Conservation (phyloP, 202 grass and related monocot genomes). For the Dendrocalamus latiflorus region DNA sequence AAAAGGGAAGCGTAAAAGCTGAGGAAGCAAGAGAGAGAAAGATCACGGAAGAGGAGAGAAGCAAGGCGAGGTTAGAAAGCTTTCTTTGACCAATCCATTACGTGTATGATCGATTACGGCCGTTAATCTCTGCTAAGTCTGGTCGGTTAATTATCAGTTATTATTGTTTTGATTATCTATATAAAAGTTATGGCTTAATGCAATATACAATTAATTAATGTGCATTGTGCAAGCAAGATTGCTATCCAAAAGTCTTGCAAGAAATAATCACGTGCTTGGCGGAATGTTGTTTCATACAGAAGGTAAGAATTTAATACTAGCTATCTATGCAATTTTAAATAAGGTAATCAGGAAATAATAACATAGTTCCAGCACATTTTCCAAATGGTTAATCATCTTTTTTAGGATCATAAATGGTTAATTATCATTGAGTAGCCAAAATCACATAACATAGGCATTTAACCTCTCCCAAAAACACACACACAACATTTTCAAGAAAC, state of each 20-base stretch:
- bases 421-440: neutral
- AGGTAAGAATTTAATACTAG: neutral
- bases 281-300: neutral
- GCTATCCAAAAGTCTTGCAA: neutral
- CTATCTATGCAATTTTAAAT: neutral
- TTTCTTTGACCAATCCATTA: slow-evolving; percentile 2
- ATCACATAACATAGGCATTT: neutral
- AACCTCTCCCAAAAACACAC: neutral
- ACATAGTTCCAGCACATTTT: neutral
- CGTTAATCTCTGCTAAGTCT: neutral
- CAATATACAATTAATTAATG: neutral
- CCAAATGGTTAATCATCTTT: neutral
- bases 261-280: slow-evolving; percentile 17
- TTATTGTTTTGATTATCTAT: neutral
- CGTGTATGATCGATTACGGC: neutral
- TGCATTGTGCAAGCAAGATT: neutral
- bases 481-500: neutral
- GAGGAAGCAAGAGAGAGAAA: neutral
- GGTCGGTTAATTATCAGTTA: slow-evolving; percentile 5
- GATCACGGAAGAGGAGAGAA: neutral
- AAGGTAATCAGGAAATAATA: neutral
- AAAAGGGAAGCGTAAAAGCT: neutral
- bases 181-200: slow-evolving; percentile 21
- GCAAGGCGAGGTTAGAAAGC: neutral
- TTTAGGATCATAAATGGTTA: neutral